A percentile compares a stretch with the other conserved stretches of the same genome.
Evolutionary conservation across 352 stramenopile species (phyloP).

Genomic region (Globisporangium lucens): DNA sequence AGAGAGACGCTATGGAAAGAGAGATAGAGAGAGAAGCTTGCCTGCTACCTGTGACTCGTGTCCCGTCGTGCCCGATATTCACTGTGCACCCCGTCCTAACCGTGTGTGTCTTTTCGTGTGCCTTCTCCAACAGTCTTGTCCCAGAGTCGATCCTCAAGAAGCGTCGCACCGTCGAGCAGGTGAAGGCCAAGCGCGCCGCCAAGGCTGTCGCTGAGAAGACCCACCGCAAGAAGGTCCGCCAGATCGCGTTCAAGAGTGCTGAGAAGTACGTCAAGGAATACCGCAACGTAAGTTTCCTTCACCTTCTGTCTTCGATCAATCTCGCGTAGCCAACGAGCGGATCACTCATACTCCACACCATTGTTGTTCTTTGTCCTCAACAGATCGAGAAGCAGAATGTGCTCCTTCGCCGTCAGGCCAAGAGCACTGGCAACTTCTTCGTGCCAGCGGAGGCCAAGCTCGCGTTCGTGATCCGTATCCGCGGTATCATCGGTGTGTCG

Average conservation of each 20-base stretch:
- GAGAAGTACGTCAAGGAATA: constrained; percentile 99
- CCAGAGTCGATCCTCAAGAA: constrained; percentile 91
- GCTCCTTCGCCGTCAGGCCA: constrained; percentile 95
- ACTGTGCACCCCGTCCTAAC: constrained; percentile 77
- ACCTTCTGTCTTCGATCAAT: not conserved
- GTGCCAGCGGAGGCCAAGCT: constrained; percentile 98
- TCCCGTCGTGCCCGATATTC: constrained; percentile 18
- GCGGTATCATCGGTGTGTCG: constrained; percentile 96
- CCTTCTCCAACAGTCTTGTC: constrained; percentile 58
- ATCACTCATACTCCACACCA: not conserved
- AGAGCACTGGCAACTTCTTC: constrained; percentile 95
- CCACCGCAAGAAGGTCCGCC: constrained; percentile 84
- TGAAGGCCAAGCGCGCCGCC: constrained; percentile 82
- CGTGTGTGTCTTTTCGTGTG: constrained; percentile 18
- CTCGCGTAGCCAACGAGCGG: not conserved
- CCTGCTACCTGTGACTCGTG: constrained; percentile 9
- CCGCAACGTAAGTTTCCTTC: constrained; percentile 64
- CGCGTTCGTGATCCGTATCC: constrained; percentile 97
- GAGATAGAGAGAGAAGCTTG: not conserved
- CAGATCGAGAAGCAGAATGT: constrained; percentile 92
- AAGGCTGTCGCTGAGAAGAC: constrained; percentile 78
- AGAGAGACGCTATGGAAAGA: not conserved
- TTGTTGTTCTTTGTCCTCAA: not conserved
- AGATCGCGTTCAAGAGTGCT: constrained; percentile 93
- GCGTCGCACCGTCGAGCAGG: constrained; percentile 83